Conservation (phyloP, 495 filamentous ascomycete genomes). For the Aspergillus campestris region DNA sequence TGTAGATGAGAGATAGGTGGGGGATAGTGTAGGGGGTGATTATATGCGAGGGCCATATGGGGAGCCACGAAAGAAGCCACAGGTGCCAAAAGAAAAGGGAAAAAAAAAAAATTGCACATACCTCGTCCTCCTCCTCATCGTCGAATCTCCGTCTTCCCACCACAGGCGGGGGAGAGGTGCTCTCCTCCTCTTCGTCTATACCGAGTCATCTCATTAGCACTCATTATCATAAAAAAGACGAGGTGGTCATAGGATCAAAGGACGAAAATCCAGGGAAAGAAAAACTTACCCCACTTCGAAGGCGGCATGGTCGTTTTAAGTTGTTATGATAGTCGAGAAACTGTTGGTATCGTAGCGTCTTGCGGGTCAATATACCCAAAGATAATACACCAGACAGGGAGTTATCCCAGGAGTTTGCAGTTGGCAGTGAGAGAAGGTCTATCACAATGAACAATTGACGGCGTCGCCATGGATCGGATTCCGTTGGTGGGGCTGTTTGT, state of each 20-base stretch:
- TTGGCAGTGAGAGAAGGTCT: too few species aligned
- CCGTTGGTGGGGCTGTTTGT: conserved; percentile 11
- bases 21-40: background rate
- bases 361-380: too few species aligned
- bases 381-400: too few species aligned
- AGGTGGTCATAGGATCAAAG: conserved; percentile 1
- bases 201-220: background rate
- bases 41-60: too few species aligned
- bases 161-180: conserved; percentile 53
- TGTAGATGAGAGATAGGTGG: background rate
- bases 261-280: conserved; percentile 3
- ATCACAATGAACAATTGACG: too few species aligned
- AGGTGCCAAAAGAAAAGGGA: background rate
- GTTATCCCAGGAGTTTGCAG: too few species aligned
- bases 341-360: background rate
- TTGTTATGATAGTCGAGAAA: conserved; percentile 2
- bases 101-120: conserved; percentile 31
- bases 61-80: too few species aligned
- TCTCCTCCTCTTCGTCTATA: conserved; percentile 61
- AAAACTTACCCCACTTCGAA: conserved; percentile 44
- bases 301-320: conserved; percentile 32
- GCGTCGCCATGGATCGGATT: conserved; percentile 6
- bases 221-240: background rate
- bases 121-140: conserved; percentile 91
- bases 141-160: conserved; percentile 63